Conservation (phyloP, 2,329 filamentous ascomycete species). For the Ambrosiella beaveri region DNA sequence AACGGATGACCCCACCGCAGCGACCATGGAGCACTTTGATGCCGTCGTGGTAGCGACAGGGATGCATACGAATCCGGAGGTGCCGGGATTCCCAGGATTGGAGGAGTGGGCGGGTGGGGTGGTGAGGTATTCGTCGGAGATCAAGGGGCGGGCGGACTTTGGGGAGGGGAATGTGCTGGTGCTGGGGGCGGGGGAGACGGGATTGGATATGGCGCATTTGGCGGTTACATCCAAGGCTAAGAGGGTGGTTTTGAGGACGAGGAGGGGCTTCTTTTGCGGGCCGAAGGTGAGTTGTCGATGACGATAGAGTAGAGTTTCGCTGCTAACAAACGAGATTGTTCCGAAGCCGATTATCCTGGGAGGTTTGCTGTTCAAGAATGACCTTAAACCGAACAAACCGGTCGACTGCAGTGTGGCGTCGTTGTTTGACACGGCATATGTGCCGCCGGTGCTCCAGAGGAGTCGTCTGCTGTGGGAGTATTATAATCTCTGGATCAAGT, state of each 20-base stretch:
- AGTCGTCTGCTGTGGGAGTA: conserved; percentile 26
- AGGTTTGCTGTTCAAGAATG: background rate
- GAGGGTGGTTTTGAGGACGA: conserved; percentile 27
- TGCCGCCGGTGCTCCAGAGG: conserved; percentile 28
- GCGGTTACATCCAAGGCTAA: conserved; percentile 26
- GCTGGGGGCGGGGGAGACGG: conserved; percentile 29
- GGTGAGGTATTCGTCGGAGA: conserved; percentile 26
- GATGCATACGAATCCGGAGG: conserved; percentile 25
- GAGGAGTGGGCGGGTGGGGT: conserved; percentile 13
- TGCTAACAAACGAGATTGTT: background rate
- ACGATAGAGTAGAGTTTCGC: background rate
- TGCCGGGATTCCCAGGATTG: conserved; percentile 24
- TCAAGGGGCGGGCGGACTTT: conserved; percentile 27
- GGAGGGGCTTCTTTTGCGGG: conserved; percentile 28
- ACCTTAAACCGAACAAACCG: conserved; percentile 24
- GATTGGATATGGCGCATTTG: conserved; percentile 27
- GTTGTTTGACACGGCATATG: conserved; percentile 34
- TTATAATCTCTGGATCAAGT: conserved; percentile 29
- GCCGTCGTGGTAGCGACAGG: conserved; percentile 30
- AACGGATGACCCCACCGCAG: conserved; percentile 13
- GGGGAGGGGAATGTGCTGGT: conserved; percentile 26
- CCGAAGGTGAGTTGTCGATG: conserved; percentile 22
- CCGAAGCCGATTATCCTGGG: conserved; percentile 4
- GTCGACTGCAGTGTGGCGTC: conserved; percentile 30
- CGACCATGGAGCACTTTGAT: conserved; percentile 21